Evolutionary conservation across 441 rosid species (phyloP).

Genomic region (Raphanus hybrid): DNA sequence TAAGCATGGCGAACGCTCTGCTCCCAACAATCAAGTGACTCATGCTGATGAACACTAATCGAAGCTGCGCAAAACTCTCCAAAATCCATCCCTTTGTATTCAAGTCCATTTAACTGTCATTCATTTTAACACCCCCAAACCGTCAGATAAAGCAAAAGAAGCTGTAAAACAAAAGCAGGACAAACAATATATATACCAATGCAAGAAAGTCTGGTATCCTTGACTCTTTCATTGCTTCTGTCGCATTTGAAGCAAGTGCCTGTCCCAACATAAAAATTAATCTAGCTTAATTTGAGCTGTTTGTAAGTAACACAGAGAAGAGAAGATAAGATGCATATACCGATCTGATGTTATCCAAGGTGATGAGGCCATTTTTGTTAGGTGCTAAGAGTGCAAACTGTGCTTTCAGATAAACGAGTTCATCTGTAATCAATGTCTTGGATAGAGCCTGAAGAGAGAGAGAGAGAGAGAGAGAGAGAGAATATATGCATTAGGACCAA

Average conservation of each 20-base stretch:
- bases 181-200: conserved; percentile 47
- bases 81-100: conserved; percentile 87
- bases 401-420: conserved; percentile 62
- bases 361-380: conserved; percentile 63
- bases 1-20: conserved; percentile 75
- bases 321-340: conserved; percentile 38
- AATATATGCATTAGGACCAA: conserved; percentile 2
- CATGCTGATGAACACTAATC: conserved; percentile 86
- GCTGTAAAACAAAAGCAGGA: neutral
- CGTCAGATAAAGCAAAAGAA: too few species aligned
- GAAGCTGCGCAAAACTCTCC: conserved; percentile 98
- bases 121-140: neutral
- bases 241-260: conserved; percentile 81
- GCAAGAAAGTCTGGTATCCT: conserved; percentile 72
- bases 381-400: conserved; percentile 84
- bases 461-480: neutral
- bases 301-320: too few species aligned
- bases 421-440: conserved; percentile 72
- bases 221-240: conserved; percentile 94
- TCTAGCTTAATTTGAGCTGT: too few species aligned
- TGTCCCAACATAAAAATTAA: conserved; percentile 35
- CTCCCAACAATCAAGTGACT: conserved; percentile 87
- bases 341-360: conserved; percentile 65
- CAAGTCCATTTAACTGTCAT: conserved; percentile 76
- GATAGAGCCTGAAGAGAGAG: conserved; percentile 71